These are phyloP conservation scores for Cardamine chenopodiifolia DNA, from an alignment of 345 rosid genomes.

Conservation along the genomic window DNA sequence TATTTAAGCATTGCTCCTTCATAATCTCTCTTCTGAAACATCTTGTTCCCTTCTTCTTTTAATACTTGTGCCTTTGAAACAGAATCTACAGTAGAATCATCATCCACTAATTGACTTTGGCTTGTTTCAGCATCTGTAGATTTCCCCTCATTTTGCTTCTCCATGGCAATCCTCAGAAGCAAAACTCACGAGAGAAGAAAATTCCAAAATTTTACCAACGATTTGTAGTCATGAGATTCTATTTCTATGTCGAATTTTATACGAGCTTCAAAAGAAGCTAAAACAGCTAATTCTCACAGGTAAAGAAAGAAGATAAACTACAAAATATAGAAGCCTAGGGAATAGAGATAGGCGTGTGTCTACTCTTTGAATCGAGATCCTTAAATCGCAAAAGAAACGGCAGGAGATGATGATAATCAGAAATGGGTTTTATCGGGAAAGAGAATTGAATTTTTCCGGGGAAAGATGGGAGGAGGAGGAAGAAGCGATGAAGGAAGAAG, in stretches of 20 bases:
- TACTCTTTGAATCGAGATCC: conserved; percentile 34
- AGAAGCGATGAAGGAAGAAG: conserved; percentile 23
- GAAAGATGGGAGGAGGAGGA: conserved; percentile 9
- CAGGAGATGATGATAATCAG: conserved; percentile 5
- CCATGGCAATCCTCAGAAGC: conserved; percentile 28
- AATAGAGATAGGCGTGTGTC: conserved; percentile 36
- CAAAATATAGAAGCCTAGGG: not conserved
- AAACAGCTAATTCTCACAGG: conserved; percentile 8
- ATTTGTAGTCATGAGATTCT: conserved; percentile 26
- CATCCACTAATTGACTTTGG: conserved; percentile 40
- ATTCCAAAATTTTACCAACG: conserved; percentile 5
- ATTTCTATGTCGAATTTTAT: conserved; percentile 1
- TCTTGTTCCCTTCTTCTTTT: conserved; percentile 82
- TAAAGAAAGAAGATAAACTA: not conserved
- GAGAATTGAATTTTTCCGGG: not conserved
- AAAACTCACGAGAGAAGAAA: conserved; percentile 11
- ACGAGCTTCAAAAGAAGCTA: conserved; percentile 24
- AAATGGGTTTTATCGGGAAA: conserved; percentile 31
- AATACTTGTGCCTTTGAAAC: conserved; percentile 65
- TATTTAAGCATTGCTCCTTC: conserved; percentile 76
- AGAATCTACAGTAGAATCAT: conserved; percentile 42
- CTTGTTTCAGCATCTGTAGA: conserved; percentile 47
- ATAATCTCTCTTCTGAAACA: conserved; percentile 78
- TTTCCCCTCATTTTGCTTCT: conserved; percentile 37
- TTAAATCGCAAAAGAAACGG: conserved; percentile 27